These are phyloP conservation scores for Themeda triandra DNA, from an alignment of 176 grass and related monocot species.

Conservation along the genomic window DNA sequence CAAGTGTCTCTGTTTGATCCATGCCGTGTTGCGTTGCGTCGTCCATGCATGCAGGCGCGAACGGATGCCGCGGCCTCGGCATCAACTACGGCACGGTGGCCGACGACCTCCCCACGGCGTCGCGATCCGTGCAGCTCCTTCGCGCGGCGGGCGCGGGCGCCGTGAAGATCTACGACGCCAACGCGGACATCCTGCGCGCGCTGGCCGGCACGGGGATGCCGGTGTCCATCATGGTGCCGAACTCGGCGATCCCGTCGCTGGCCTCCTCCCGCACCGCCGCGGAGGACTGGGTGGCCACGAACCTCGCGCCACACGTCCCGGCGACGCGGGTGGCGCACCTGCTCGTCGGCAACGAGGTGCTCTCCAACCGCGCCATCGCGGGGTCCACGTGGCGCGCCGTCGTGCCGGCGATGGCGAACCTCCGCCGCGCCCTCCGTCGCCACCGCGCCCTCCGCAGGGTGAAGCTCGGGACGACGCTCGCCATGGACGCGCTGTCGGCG, in stretches of 20 bases:
- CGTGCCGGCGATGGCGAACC: constrained; percentile 70
- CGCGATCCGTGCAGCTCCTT: constrained; percentile 48
- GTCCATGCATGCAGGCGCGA: constrained; percentile 24
- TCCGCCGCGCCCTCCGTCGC: constrained; percentile 34
- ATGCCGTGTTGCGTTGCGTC: neutral
- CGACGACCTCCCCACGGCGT: constrained; percentile 49
- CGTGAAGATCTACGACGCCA: constrained; percentile 81
- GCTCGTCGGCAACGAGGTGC: constrained; percentile 90
- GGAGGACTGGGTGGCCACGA: constrained; percentile 42
- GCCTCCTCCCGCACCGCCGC: constrained; percentile 43
- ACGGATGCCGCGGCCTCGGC: constrained; percentile 41
- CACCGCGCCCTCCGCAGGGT: constrained; percentile 6
- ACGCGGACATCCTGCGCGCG: constrained; percentile 48
- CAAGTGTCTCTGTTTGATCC: neutral
- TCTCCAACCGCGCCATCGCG: constrained; percentile 51
- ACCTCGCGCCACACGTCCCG: constrained; percentile 44
- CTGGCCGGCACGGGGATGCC: constrained; percentile 50
- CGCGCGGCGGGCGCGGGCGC: constrained; percentile 37
- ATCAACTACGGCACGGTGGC: constrained; percentile 76
- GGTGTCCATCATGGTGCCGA: constrained; percentile 69
- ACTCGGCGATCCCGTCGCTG: constrained; percentile 49
- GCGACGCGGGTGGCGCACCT: constrained; percentile 46
- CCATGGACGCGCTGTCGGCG: constrained; percentile 48
- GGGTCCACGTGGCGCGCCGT: constrained; percentile 45
- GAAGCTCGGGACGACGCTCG: constrained; percentile 62